phyloP scores from a whole-genome alignment of 1,284 basidiomycete species.

The Naganishia liquefaciens region DNA sequence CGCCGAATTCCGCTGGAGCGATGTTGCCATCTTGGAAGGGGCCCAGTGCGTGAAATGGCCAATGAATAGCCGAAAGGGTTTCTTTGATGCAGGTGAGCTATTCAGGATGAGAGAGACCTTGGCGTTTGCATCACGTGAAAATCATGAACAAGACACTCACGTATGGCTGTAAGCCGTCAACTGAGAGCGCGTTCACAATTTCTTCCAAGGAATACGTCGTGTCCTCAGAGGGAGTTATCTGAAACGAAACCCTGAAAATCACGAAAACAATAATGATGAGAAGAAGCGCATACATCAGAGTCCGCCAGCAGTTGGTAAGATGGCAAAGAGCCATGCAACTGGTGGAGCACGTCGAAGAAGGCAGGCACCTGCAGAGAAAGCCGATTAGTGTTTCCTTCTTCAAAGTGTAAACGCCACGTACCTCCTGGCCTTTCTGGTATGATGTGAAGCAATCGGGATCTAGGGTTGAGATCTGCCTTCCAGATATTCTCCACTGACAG shows the following conservation, averaged over 20 bases:
- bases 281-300: slow-evolving; percentile 43
- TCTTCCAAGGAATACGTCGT: slow-evolving; percentile 47
- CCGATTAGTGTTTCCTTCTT: not conserved
- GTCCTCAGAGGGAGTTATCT: slow-evolving; percentile 52
- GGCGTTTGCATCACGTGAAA: slow-evolving; percentile 5
- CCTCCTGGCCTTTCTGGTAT: slow-evolving; percentile 36
- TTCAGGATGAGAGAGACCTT: not conserved
- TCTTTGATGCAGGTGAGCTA: slow-evolving; percentile 46
- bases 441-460: slow-evolving; percentile 37
- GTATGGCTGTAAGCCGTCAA: slow-evolving; percentile 38
- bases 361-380: slow-evolving; percentile 40
- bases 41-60: slow-evolving; percentile 45
- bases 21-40: slow-evolving; percentile 44
- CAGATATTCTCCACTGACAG: slow-evolving; percentile 49
- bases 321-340: slow-evolving; percentile 41
- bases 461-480: slow-evolving; percentile 49
- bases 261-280: not conserved
- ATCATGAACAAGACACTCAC: slow-evolving; percentile 35
- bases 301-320: slow-evolving; percentile 42
- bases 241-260: not conserved
- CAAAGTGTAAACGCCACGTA: slow-evolving; percentile 27
- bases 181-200: slow-evolving; percentile 41
- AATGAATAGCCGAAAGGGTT: slow-evolving; percentile 43
- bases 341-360: slow-evolving; percentile 48
- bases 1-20: slow-evolving; percentile 36